Conservation (phyloP, 805 yeast genomes). For the Komagataella pastoris region DNA sequence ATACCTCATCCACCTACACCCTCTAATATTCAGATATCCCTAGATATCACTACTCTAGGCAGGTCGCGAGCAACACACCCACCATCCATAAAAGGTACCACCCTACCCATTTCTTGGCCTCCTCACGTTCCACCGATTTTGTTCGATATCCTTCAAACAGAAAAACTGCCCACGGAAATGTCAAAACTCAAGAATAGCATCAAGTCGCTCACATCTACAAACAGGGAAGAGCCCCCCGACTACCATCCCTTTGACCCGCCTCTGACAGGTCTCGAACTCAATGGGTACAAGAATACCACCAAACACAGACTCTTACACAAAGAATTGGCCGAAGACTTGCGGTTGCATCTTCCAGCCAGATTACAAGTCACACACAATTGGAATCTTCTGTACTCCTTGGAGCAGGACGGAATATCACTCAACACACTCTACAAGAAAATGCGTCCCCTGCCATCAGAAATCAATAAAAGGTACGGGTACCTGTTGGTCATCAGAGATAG, state of each 20-base stretch:
- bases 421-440: constrained; percentile 57
- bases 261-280: constrained; percentile 38
- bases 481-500: constrained; percentile 61
- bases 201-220: not conserved
- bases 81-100: not conserved
- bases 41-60: not conserved
- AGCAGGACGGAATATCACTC: constrained; percentile 84
- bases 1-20: not conserved
- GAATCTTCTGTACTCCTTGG: constrained; percentile 71
- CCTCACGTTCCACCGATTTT: not conserved
- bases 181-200: not conserved
- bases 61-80: not conserved
- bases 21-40: not conserved
- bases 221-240: not conserved
- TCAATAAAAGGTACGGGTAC: constrained; percentile 39
- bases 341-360: constrained; percentile 64
- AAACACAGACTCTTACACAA: constrained; percentile 36
- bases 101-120: not conserved
- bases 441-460: constrained; percentile 24
- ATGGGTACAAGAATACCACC: constrained; percentile 50
- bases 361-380: constrained; percentile 68
- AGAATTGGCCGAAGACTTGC: constrained; percentile 62
- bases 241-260: constrained; percentile 20
- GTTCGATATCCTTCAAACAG: not conserved
- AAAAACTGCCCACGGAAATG: not conserved